These are phyloP conservation scores for Nissolia schottii DNA, from an alignment of 306 rosid species.

Conservation along the genomic window DNA sequence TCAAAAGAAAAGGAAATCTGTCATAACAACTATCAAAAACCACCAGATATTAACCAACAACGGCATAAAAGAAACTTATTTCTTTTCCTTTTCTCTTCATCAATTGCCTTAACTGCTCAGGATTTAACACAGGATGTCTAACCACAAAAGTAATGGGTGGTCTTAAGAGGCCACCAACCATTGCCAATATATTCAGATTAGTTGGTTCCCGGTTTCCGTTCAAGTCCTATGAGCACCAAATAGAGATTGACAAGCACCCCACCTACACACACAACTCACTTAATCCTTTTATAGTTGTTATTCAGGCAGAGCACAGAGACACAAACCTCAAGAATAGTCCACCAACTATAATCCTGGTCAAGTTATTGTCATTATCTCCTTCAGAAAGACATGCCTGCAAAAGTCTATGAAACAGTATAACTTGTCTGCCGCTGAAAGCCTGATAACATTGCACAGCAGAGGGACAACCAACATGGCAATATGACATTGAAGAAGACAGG, in stretches of 20 bases:
- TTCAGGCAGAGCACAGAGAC: conserved; percentile 25
- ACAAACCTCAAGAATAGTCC: conserved; percentile 81
- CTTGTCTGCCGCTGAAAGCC: conserved; percentile 15
- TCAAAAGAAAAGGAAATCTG: background rate
- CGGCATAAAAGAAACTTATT: background rate
- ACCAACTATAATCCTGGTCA: conserved; percentile 75
- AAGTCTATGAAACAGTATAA: conserved; percentile 28
- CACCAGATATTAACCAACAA: background rate
- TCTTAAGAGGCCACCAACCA: background rate
- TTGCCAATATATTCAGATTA: conserved; percentile 11
- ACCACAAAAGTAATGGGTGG: conserved; percentile 2
- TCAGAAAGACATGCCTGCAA: conserved; percentile 83
- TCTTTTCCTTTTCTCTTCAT: conserved; percentile 2
- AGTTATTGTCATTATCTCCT: conserved; percentile 75
- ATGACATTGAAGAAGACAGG: conserved; percentile 2
- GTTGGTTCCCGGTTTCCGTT: conserved; percentile 3
- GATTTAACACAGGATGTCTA: conserved; percentile 11
- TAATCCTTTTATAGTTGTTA: background rate
- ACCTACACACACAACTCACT: conserved; percentile 1
- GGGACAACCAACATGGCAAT: background rate
- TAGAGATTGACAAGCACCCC: conserved; percentile 7
- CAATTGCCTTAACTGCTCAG: conserved; percentile 19
- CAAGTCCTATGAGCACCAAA: conserved; percentile 8
- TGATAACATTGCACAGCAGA: background rate
- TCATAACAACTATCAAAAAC: conserved; percentile 4